Evolutionary conservation across 1,284 basidiomycete species (phyloP).

Genomic region (Fomitopsis schrenkii): DNA sequence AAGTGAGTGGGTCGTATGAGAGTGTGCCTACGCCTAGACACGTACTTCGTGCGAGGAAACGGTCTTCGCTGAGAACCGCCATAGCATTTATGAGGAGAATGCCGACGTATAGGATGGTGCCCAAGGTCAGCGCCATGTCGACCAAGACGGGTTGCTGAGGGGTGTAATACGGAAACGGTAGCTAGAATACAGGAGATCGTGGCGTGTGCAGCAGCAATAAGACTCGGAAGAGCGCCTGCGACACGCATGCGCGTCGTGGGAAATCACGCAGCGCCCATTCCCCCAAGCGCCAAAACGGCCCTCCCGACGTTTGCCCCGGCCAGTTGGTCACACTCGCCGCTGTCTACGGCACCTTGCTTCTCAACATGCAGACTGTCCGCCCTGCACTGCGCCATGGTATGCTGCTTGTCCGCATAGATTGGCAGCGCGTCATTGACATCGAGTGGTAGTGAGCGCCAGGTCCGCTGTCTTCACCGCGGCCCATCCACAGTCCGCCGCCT

Average conservation of each 20-base stretch:
- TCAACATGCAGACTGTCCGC: conserved; percentile 32
- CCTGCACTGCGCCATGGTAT: conserved; percentile 22
- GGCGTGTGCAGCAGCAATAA: neutral
- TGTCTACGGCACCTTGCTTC: conserved; percentile 1
- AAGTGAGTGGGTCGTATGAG: neutral
- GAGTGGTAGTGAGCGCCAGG: conserved; percentile 7
- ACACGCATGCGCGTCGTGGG: conserved; percentile 1
- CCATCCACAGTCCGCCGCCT: conserved; percentile 20
- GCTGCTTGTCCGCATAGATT: neutral
- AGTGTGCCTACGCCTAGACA: conserved; percentile 8
- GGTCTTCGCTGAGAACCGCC: conserved; percentile 92
- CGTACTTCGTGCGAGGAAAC: conserved; percentile 90
- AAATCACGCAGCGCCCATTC: neutral
- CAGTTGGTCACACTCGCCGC: neutral
- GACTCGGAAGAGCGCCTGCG: neutral
- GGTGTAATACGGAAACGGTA: neutral
- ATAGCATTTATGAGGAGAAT: conserved; percentile 90
- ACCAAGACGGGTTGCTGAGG: neutral
- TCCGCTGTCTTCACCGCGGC: conserved; percentile 6
- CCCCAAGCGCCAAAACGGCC: neutral
- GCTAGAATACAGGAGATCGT: conserved; percentile 1
- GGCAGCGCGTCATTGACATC: neutral
- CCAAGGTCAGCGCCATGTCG: conserved; percentile 47
- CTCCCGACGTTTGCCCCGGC: neutral
- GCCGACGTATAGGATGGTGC: conserved; percentile 67